A percentile compares a stretch with the other conserved stretches of the same genome.
Conservation (phyloP, 306 rosid genomes). For the Geum urbanum region DNA sequence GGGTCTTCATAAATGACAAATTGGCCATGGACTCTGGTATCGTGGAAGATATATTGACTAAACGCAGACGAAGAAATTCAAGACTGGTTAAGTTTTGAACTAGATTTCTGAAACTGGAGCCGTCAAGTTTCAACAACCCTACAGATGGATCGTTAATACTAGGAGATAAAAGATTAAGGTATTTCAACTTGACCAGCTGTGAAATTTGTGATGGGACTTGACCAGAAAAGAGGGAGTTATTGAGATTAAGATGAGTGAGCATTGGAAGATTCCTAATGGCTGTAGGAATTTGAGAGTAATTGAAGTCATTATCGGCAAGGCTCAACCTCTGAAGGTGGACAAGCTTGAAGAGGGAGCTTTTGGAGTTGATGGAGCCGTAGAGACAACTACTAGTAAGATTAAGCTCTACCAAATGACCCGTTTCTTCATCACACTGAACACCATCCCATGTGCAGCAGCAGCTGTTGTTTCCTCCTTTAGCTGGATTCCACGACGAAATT, state of each 20-base stretch:
- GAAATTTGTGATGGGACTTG: not conserved
- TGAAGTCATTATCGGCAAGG: not conserved
- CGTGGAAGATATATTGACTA: not conserved
- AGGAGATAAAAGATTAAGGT: not conserved
- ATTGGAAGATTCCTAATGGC: not conserved
- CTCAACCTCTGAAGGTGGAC: not conserved
- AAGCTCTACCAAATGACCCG: not conserved
- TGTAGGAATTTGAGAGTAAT: not conserved
- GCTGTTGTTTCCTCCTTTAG: not conserved
- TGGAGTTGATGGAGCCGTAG: not conserved
- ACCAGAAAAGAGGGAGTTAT: not conserved
- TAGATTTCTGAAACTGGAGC: not conserved
- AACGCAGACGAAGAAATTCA: conserved; percentile 4
- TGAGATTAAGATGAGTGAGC: not conserved
- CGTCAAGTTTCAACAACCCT: not conserved
- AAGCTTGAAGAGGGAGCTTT: not conserved
- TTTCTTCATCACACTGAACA: not conserved
- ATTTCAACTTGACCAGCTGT: not conserved
- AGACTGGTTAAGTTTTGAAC: conserved; percentile 14
- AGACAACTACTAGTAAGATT: not conserved
- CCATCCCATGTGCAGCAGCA: not conserved
- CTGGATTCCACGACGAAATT: not conserved
- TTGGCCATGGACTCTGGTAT: conserved; percentile 5
- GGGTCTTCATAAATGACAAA: conserved; percentile 8
- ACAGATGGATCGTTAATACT: too few relatives aligned